Conservation (phyloP, 345 rosid species). For the Eucalyptus guilfoylei region DNA sequence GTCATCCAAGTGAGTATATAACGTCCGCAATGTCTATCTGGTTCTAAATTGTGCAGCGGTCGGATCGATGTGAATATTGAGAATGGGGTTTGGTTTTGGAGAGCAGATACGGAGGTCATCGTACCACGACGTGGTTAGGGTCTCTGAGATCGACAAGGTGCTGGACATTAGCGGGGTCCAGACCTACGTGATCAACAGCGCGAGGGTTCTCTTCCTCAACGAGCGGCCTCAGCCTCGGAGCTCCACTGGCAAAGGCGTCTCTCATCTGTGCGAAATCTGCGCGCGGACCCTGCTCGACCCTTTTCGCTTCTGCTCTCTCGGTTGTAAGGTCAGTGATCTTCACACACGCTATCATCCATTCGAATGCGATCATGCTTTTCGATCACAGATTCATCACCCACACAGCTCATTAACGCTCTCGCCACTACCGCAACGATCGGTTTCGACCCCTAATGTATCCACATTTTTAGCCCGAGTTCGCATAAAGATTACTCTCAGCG, state of each 20-base stretch:
- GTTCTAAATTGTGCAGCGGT: background rate
- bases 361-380: too few relatives aligned
- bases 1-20: background rate
- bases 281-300: background rate
- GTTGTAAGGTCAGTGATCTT: background rate
- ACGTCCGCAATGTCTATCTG: background rate
- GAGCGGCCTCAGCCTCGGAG: constrained; percentile 1
- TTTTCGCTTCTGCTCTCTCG: constrained; percentile 1
- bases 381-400: background rate
- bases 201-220: constrained; percentile 1
- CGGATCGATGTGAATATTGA: background rate
- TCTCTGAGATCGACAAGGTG: background rate
- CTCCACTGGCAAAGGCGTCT: background rate
- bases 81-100: background rate
- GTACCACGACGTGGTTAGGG: constrained; percentile 2
- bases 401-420: background rate
- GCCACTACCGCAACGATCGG: background rate
- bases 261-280: background rate
- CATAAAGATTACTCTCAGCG: background rate
- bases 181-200: constrained; percentile 1
- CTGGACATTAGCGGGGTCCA: background rate
- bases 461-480: background rate
- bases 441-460: background rate
- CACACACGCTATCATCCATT: background rate
- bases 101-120: background rate